Conservation (phyloP, 352 stramenopile species). For the Phytopythium ostracodes region DNA sequence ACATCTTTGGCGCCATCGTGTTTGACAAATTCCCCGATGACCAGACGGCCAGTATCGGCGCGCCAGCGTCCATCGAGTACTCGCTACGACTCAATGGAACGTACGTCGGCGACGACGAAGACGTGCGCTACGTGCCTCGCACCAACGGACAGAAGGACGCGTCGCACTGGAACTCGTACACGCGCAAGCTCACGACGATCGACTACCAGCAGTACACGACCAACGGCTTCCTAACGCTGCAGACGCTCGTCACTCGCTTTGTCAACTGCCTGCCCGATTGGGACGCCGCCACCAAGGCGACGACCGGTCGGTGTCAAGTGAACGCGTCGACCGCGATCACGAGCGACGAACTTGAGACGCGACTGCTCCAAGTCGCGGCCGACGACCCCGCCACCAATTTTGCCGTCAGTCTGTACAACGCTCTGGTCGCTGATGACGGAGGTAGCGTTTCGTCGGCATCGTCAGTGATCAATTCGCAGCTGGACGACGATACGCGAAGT, state of each 20-base stretch:
- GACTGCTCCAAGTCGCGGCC: slow-evolving; percentile 1
- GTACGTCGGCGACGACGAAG: slow-evolving; percentile 2
- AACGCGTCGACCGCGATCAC: slow-evolving; percentile 1
- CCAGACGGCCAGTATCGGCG: slow-evolving; percentile 27
- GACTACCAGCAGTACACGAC: slow-evolving; percentile 45
- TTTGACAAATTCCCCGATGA: slow-evolving; percentile 42
- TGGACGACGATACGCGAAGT: slow-evolving; percentile 17
- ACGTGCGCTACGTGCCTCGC: slow-evolving; percentile 3
- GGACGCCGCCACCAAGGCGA: slow-evolving; percentile 31
- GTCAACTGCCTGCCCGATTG: slow-evolving; percentile 53
- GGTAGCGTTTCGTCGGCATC: background rate
- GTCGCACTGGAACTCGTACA: slow-evolving; percentile 1
- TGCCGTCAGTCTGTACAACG: slow-evolving; percentile 1
- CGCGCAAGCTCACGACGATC: slow-evolving; percentile 13
- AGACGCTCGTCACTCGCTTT: slow-evolving; percentile 46
- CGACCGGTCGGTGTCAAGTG: slow-evolving; percentile 4
- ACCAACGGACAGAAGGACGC: background rate
- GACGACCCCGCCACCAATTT: slow-evolving; percentile 1
- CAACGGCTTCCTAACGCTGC: slow-evolving; percentile 18
- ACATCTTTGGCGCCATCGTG: slow-evolving; percentile 58
- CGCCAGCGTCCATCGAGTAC: slow-evolving; percentile 47
- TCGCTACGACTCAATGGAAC: slow-evolving; percentile 67
- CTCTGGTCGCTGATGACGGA: background rate
- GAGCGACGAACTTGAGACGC: background rate
- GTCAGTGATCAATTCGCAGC: background rate